These are phyloP conservation scores for Populus hybrid DNA, from an alignment of 441 rosid species.

Conservation along the genomic window DNA sequence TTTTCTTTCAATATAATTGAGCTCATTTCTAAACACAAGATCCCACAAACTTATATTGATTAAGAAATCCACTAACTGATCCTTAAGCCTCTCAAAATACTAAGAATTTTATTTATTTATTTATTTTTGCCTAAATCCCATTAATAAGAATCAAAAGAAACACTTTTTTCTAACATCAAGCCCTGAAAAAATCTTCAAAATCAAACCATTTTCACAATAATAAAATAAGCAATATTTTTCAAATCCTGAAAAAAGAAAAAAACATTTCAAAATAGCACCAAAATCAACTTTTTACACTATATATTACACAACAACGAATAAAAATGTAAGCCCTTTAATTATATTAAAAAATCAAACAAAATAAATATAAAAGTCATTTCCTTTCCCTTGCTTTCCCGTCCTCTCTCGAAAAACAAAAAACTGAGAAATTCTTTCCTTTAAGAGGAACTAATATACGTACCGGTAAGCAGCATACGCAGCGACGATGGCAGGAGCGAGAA, in stretches of 20 bases:
- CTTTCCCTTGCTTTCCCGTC: neutral
- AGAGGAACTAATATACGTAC: slow-evolving; percentile 11
- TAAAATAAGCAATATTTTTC: neutral
- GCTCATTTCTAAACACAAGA: neutral
- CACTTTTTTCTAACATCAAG: neutral
- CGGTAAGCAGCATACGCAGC: slow-evolving; percentile 8
- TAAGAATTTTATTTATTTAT: neutral
- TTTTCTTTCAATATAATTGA: neutral
- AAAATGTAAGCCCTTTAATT: neutral
- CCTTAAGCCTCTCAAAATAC: neutral
- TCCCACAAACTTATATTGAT: neutral
- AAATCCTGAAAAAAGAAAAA: neutral
- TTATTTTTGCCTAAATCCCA: neutral
- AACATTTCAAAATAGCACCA: neutral
- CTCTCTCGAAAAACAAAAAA: neutral
- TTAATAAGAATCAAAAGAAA: neutral
- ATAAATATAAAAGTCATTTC: neutral
- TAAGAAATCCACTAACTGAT: neutral
- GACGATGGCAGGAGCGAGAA: slow-evolving; percentile 1
- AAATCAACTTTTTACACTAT: neutral
- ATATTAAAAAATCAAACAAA: neutral
- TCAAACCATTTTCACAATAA: neutral
- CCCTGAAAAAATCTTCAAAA: neutral
- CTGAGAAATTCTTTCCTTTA: neutral
- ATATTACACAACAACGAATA: neutral